Percentiles rank a stretch among this genome's conserved stretches.
phyloP scores from a whole-genome alignment of 2,329 filamentous ascomycete genomes.

The Aureobasidium leucospermi region DNA sequence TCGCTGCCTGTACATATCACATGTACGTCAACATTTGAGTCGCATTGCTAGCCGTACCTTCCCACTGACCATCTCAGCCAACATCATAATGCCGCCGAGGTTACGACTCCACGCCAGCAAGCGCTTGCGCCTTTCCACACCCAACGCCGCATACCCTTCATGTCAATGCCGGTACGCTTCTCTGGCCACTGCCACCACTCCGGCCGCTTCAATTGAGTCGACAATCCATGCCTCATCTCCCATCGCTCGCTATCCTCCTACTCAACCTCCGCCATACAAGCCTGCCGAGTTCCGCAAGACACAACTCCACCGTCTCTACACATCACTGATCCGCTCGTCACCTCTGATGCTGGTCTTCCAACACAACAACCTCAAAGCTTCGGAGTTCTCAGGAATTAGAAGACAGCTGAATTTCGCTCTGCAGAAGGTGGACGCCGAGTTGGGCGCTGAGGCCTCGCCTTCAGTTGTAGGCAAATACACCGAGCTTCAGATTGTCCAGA shows the following conservation, averaged over 20 bases:
- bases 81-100: slow-evolving; percentile 46
- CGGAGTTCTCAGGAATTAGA: slow-evolving; percentile 66
- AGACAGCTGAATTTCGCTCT: slow-evolving; percentile 59
- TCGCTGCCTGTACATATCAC: neutral
- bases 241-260: slow-evolving; percentile 48
- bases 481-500: slow-evolving; percentile 77
- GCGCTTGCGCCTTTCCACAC: slow-evolving; percentile 25
- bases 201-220: slow-evolving; percentile 46
- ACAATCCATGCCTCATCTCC: slow-evolving; percentile 37
- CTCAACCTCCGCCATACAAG: slow-evolving; percentile 82
- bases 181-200: slow-evolving; percentile 41
- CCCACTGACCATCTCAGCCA: neutral
- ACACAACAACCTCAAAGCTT: slow-evolving; percentile 67
- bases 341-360: slow-evolving; percentile 83
- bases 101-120: slow-evolving; percentile 34
- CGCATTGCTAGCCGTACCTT: neutral
- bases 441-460: slow-evolving; percentile 55
- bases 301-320: slow-evolving; percentile 80
- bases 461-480: slow-evolving; percentile 33
- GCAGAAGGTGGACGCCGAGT: slow-evolving; percentile 55
- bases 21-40: neutral
- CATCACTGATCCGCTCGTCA: slow-evolving; percentile 76
- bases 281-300: slow-evolving; percentile 82
- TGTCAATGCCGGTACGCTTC: slow-evolving; percentile 43
- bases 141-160: slow-evolving; percentile 23